Percentiles rank a stretch among this genome's conserved stretches.
These are phyloP conservation scores for Aphanomyces cochlioides DNA, from an alignment of 352 stramenopile species.

Conservation along the genomic window DNA sequence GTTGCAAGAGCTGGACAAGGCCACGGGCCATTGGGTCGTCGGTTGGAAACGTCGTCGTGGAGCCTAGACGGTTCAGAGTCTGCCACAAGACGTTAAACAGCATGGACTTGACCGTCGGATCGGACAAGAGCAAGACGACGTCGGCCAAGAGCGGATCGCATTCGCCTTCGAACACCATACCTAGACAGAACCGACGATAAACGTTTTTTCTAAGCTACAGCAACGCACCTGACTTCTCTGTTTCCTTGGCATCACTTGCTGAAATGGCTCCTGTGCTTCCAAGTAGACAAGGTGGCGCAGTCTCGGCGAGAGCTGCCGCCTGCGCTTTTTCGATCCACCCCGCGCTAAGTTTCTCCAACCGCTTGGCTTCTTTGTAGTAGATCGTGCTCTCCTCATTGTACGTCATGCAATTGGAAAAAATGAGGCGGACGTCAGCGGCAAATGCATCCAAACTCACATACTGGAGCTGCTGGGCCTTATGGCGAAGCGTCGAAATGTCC, in stretches of 20 bases:
- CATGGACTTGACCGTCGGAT: slow-evolving; percentile 74
- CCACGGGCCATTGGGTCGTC: slow-evolving; percentile 73
- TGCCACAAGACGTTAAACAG: slow-evolving; percentile 73
- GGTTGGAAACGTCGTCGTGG: slow-evolving; percentile 69
- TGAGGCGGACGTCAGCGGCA: slow-evolving; percentile 73
- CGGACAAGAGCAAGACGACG: slow-evolving; percentile 67
- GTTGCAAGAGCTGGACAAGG: slow-evolving; percentile 79
- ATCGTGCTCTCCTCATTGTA: slow-evolving; percentile 84
- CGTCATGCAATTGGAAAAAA: slow-evolving; percentile 84
- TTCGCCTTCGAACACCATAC: slow-evolving; percentile 78
- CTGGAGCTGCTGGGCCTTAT: slow-evolving; percentile 70
- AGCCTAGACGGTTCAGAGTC: slow-evolving; percentile 48
- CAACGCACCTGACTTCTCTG: slow-evolving; percentile 17
- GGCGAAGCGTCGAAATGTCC: slow-evolving; percentile 80
- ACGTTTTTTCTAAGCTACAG: not conserved
- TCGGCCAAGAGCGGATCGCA: slow-evolving; percentile 75
- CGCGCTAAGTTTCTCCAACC: slow-evolving; percentile 71
- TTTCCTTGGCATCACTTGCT: slow-evolving; percentile 24
- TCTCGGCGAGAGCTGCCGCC: slow-evolving; percentile 30
- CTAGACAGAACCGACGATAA: slow-evolving; percentile 40
- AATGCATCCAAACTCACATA: slow-evolving; percentile 82
- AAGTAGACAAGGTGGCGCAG: slow-evolving; percentile 61
- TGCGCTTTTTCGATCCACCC: slow-evolving; percentile 77
- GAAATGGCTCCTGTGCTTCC: slow-evolving; percentile 51
- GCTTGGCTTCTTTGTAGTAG: slow-evolving; percentile 86